A percentile compares a stretch with the other conserved stretches of the same genome.
Evolutionary conservation across 768 basidiomycete species (phyloP).

Genomic region (Boletus bicolor): DNA sequence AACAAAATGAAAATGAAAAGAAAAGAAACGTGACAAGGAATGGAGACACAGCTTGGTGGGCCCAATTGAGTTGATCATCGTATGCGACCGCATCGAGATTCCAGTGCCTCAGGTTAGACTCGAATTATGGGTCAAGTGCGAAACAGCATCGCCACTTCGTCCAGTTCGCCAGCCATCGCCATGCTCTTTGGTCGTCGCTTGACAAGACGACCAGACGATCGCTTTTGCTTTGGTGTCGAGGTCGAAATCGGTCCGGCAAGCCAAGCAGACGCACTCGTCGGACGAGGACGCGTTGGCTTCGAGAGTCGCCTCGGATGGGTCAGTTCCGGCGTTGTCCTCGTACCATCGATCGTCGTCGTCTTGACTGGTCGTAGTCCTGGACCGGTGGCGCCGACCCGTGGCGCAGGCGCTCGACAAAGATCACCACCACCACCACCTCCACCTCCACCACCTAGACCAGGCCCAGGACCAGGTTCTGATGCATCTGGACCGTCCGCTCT

Average conservation of each 20-base stretch:
- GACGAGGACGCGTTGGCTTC: neutral
- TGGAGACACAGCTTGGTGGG: neutral
- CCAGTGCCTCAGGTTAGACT: neutral
- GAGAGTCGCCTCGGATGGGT: neutral
- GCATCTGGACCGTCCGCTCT: neutral
- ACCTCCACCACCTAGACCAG: neutral
- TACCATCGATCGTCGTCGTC: neutral
- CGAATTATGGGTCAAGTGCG: neutral
- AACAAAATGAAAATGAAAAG: neutral
- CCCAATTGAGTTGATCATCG: neutral
- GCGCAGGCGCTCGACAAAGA: slow-evolving; percentile 1
- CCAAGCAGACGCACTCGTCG: neutral
- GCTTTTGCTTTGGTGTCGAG: slow-evolving; percentile 1
- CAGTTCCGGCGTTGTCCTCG: neutral
- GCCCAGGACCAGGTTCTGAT: neutral
- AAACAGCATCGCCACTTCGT: neutral
- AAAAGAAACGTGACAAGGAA: neutral
- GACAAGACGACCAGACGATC: slow-evolving; percentile 3
- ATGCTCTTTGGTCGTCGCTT: slow-evolving; percentile 9
- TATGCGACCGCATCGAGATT: neutral
- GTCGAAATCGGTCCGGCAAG: neutral
- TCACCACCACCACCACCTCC: neutral
- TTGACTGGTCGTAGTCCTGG: neutral
- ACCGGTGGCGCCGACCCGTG: slow-evolving; percentile 17
- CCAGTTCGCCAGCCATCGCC: neutral